A percentile compares a stretch with the other conserved stretches of the same genome.
Conservation (phyloP, 1,284 basidiomycete species). For the Phylloboletellus chloephorus region DNA sequence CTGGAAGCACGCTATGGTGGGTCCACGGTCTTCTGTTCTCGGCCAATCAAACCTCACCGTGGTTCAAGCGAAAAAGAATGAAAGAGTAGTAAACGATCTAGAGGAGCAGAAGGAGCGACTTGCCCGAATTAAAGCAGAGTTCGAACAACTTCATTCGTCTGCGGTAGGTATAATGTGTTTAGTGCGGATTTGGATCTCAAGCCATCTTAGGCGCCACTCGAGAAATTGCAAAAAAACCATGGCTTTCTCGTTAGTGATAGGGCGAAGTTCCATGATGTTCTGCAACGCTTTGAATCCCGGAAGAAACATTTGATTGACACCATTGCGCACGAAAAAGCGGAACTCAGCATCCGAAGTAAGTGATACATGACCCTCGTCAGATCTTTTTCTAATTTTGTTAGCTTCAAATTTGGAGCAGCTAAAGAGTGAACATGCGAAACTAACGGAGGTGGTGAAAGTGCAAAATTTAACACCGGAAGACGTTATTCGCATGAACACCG, state of each 20-base stretch:
- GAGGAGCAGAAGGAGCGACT: conserved; percentile 48
- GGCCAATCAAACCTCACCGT: conserved; percentile 11
- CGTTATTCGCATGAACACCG: conserved; percentile 79
- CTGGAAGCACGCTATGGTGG: conserved; percentile 74
- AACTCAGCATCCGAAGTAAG: conserved; percentile 50
- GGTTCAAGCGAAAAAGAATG: conserved; percentile 57
- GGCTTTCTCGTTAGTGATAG: conserved; percentile 55
- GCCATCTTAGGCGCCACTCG: conserved; percentile 54
- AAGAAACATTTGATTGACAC: conserved; percentile 58
- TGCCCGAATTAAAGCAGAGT: conserved; percentile 44
- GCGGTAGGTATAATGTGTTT: conserved; percentile 38
- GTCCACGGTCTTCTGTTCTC: conserved; percentile 17
- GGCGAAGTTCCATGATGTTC: conserved; percentile 65
- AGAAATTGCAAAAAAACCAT: conserved; percentile 54
- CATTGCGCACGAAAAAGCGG: conserved; percentile 58
- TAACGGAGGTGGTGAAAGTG: conserved; percentile 62
- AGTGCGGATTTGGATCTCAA: conserved; percentile 5
- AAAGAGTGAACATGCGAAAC: conserved; percentile 55
- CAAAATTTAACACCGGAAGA: conserved; percentile 86
- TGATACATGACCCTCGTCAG: conserved; percentile 1
- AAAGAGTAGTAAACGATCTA: conserved; percentile 54
- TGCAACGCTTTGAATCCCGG: conserved; percentile 57
- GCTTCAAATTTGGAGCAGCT: conserved; percentile 56
- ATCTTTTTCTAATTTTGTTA: conserved; percentile 26
- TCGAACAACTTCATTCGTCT: conserved; percentile 54